Conservation (phyloP, 2,329 filamentous ascomycete genomes). For the Parastagonospora avenae region DNA sequence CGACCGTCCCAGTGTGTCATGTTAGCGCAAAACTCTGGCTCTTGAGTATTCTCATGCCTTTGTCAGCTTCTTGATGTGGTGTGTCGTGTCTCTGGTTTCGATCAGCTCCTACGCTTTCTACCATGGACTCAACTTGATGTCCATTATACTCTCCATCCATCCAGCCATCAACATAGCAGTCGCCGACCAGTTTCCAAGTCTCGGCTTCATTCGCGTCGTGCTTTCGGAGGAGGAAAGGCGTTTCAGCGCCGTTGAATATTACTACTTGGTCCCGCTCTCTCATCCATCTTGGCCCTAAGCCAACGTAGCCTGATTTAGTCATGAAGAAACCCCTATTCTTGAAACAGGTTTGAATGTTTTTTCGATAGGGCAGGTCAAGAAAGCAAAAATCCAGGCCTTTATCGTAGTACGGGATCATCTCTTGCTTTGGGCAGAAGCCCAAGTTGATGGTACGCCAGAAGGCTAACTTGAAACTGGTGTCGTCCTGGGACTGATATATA, state of each 20-base stretch:
- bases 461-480: too few relatives aligned
- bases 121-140: too few relatives aligned
- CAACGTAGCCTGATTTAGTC: not conserved
- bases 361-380: not conserved
- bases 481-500: too few relatives aligned
- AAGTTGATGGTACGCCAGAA: too few relatives aligned
- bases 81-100: too few relatives aligned
- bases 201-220: too few relatives aligned
- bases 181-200: not conserved
- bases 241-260: not conserved
- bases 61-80: too few relatives aligned
- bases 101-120: too few relatives aligned
- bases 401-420: not conserved
- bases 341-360: not conserved
- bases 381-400: not conserved
- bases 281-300: not conserved
- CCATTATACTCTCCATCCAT: not conserved
- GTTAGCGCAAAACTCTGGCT: too few relatives aligned
- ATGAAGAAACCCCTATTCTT: not conserved
- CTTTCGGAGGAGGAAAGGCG: not conserved
- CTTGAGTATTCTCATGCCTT: too few relatives aligned
- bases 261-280: not conserved
- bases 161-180: not conserved
- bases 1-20: too few relatives aligned
- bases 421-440: too few relatives aligned